These are phyloP conservation scores for Wickerhamomyces queroliae DNA, from an alignment of 805 yeast genomes.

Conservation along the genomic window DNA sequence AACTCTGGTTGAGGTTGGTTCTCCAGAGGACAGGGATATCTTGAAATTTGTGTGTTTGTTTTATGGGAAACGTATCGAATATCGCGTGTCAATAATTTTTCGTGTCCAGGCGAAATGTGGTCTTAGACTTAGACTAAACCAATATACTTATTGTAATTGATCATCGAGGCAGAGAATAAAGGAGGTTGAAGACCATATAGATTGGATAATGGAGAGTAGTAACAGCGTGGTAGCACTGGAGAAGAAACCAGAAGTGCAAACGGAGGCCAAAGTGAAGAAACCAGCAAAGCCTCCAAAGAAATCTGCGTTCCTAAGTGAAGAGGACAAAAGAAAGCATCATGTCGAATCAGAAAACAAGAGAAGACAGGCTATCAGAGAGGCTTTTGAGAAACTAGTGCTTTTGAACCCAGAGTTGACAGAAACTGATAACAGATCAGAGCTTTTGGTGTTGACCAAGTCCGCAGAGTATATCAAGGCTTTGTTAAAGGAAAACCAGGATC, in stretches of 20 bases:
- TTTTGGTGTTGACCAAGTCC: conserved; percentile 62
- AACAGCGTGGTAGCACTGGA: no score
- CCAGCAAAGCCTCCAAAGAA: no score
- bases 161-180: no score
- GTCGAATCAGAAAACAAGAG: conserved; percentile 85
- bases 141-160: no score
- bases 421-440: conserved; percentile 77
- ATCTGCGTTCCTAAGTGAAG: conserved; percentile 24
- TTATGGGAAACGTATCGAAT: neutral
- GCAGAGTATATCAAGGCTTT: conserved; percentile 49
- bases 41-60: neutral
- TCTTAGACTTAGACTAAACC: no score
- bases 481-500: conserved; percentile 40
- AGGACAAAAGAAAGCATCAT: conserved; percentile 56
- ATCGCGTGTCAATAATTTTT: no score
- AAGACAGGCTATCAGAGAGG: conserved; percentile 76
- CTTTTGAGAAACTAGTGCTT: conserved; percentile 69
- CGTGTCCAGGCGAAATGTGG: no score
- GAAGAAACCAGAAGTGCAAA: neutral
- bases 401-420: conserved; percentile 67
- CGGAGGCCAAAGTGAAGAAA: conserved; percentile 8
- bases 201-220: no score
- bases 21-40: no score
- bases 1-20: no score
- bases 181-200: no score